phyloP scores from a whole-genome alignment of 768 basidiomycete genomes.

The Glaciozyma martinii region DNA sequence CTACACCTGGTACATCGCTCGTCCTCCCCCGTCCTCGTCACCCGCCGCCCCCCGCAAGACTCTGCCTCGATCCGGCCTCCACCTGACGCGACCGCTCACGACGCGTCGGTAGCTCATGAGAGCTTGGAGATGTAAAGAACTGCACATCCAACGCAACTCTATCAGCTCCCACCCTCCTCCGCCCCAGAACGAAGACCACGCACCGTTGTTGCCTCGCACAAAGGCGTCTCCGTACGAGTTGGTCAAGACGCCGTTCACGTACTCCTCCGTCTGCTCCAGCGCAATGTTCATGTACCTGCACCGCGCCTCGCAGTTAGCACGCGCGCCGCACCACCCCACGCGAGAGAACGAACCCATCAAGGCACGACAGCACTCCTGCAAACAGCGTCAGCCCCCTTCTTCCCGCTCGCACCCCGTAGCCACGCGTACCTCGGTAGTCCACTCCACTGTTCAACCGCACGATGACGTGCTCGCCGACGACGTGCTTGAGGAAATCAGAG shows the following conservation, averaged over 20 bases:
- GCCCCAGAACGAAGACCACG: constrained; percentile 16
- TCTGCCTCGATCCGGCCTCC: not conserved
- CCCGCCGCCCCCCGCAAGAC: not conserved
- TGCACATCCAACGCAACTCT: constrained; percentile 36
- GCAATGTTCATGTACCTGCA: constrained; percentile 89
- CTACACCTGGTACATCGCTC: too few species aligned
- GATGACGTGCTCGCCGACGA: constrained; percentile 91
- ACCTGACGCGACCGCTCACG: too few species aligned
- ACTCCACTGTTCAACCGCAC: constrained; percentile 85
- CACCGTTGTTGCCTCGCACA: constrained; percentile 87
- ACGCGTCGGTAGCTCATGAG: constrained; percentile 5
- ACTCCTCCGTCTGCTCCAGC: constrained; percentile 92
- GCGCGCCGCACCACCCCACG: too few species aligned
- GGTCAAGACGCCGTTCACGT: constrained; percentile 82
- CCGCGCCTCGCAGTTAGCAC: too few species aligned
- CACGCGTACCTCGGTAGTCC: constrained; percentile 70
- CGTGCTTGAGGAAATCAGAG: constrained; percentile 47
- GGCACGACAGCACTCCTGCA: constrained; percentile 72
- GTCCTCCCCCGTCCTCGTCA: too few species aligned
- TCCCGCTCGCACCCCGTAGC: too few species aligned
- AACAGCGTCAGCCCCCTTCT: not conserved
- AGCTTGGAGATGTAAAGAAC: constrained; percentile 68
- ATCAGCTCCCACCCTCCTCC: not conserved
- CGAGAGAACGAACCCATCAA: constrained; percentile 54
- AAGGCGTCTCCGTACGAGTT: constrained; percentile 81